A percentile compares a stretch with the other conserved stretches of the same genome.
Conservation (phyloP, 2,329 filamentous ascomycete genomes). For the Plectosphaerella plurivora region DNA sequence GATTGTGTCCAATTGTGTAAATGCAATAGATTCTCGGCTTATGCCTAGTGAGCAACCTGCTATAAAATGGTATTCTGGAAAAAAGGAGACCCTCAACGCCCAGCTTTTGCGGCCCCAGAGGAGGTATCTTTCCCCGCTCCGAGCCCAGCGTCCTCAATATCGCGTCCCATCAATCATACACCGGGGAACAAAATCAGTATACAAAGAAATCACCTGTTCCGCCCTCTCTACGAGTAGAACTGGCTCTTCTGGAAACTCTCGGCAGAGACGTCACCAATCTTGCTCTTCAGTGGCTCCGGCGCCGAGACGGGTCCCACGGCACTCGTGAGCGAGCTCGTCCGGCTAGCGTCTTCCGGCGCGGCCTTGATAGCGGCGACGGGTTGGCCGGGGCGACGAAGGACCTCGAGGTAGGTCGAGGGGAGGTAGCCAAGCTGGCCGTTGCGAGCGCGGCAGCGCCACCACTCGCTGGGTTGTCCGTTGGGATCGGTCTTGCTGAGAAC, state of each 20-base stretch:
- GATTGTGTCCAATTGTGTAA: too few relatives aligned
- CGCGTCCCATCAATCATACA: neutral
- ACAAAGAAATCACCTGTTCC: conserved; percentile 7
- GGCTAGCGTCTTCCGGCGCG: conserved; percentile 38
- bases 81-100: conserved; percentile 9
- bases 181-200: neutral
- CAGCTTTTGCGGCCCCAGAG: conserved; percentile 9
- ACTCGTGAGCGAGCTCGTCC: conserved; percentile 48
- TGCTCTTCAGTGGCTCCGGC: conserved; percentile 32
- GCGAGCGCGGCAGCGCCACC: conserved; percentile 92
- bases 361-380: conserved; percentile 49
- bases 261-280: conserved; percentile 47
- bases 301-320: conserved; percentile 17
- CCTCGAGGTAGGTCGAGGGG: conserved; percentile 84
- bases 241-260: conserved; percentile 56
- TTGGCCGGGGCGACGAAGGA: conserved; percentile 52
- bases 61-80: conserved; percentile 2
- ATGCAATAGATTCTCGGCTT: neutral
- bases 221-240: conserved; percentile 44
- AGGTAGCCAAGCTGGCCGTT: conserved; percentile 91
- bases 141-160: neutral
- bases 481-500: conserved; percentile 91
- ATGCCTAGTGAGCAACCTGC: neutral
- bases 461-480: conserved; percentile 85
- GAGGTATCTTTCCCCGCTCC: neutral